Evolutionary conservation across 208 protist species (phyloP).

Genomic region (Trypanosoma cruzi): DNA sequence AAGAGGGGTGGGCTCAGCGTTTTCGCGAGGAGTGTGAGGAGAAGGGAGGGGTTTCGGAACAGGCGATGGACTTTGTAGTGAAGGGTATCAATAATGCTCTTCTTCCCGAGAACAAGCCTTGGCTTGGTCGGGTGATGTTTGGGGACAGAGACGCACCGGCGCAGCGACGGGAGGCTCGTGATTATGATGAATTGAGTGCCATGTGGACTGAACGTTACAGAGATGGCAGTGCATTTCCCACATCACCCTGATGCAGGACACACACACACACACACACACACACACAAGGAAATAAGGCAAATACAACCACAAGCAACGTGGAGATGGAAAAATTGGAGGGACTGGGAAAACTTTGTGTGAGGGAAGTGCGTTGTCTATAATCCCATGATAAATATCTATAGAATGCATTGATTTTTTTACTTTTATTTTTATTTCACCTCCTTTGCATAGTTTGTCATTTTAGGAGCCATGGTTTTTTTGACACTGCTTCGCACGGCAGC

Average conservation of each 20-base stretch:
- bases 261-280: conserved; percentile 4
- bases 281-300: background rate
- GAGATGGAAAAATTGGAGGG: background rate
- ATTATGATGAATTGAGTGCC: conserved; percentile 69
- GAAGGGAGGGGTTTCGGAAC: conserved; percentile 50
- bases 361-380: background rate
- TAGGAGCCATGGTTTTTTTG: conserved; percentile 14
- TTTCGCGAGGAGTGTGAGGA: conserved; percentile 70
- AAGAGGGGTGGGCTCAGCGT: conserved; percentile 85
- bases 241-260: background rate
- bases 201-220: conserved; percentile 82
- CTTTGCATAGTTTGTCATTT: background rate
- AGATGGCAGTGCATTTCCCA: conserved; percentile 20
- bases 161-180: conserved; percentile 35
- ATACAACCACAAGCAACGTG: conserved; percentile 1
- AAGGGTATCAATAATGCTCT: conserved; percentile 80
- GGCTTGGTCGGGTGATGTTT: conserved; percentile 90
- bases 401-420: background rate
- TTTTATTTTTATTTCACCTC: conserved; percentile 6
- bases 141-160: conserved; percentile 59
- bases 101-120: conserved; percentile 91
- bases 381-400: conserved; percentile 1
- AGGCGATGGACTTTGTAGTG: conserved; percentile 90
- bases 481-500: background rate
- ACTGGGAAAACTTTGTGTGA: background rate